These are phyloP conservation scores for Gorgonomyces haynaldii DNA, from an alignment of 192 early-diverging fungal genomes.

Conservation along the genomic window DNA sequence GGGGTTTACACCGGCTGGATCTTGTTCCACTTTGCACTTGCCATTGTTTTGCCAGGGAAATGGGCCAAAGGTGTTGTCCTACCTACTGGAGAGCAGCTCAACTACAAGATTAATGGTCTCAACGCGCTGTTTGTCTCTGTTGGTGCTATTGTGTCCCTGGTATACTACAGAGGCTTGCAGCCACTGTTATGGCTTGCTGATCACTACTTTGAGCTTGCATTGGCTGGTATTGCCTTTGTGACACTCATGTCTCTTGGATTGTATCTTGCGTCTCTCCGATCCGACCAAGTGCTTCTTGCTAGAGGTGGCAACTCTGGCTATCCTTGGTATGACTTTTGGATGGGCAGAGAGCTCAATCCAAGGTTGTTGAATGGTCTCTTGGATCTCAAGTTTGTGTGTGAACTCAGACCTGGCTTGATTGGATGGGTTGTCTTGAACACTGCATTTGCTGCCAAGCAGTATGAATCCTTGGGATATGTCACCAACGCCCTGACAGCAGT, in stretches of 20 bases:
- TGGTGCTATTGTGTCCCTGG: constrained; percentile 21
- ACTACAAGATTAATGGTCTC: constrained; percentile 71
- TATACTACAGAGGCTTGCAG: constrained; percentile 35
- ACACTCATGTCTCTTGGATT: constrained; percentile 47
- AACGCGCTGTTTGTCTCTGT: constrained; percentile 28
- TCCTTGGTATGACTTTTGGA: constrained; percentile 84
- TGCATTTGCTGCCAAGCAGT: constrained; percentile 67
- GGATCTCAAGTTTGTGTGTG: constrained; percentile 90
- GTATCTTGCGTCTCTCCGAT: constrained; percentile 60
- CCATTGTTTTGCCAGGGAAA: constrained; percentile 58
- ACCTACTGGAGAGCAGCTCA: constrained; percentile 58
- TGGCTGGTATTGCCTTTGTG: constrained; percentile 56
- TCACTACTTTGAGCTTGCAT: constrained; percentile 61
- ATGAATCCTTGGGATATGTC: constrained; percentile 46
- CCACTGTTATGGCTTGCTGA: constrained; percentile 75
- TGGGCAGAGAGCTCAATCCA: constrained; percentile 94
- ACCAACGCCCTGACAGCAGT: constrained; percentile 71
- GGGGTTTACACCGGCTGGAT: constrained; percentile 46
- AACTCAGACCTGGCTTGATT: constrained; percentile 87
- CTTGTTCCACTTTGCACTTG: constrained; percentile 51
- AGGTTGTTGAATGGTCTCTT: constrained; percentile 49
- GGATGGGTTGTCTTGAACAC: constrained; percentile 78
- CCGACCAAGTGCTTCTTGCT: constrained; percentile 52
- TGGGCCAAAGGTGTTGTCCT: constrained; percentile 53
- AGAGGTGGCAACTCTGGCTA: constrained; percentile 87